A percentile compares a stretch with the other conserved stretches of the same genome.
Conservation (phyloP, 805 yeast species). For the Candida golubevii region DNA sequence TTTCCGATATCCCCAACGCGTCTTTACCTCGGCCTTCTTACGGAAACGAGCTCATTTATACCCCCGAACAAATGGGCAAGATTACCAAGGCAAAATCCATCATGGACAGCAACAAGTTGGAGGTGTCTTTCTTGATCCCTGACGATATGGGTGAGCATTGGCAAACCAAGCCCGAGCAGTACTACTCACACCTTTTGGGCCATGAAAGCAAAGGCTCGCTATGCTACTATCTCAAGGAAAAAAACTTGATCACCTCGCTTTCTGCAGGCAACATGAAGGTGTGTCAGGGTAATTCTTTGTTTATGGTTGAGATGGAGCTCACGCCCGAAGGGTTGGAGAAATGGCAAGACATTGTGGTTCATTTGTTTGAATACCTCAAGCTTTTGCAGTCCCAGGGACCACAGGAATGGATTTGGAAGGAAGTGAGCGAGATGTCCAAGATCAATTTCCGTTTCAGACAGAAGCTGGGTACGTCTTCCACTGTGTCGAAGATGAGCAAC, state of each 20-base stretch:
- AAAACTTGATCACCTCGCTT: constrained; percentile 75
- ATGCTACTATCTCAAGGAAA: constrained; percentile 58
- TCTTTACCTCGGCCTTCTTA: constrained; percentile 43
- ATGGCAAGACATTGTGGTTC: constrained; percentile 56
- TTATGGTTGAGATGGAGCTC: constrained; percentile 68
- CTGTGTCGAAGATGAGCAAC: constrained; percentile 67
- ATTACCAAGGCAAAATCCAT: constrained; percentile 72
- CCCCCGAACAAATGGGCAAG: constrained; percentile 46
- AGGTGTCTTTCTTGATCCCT: constrained; percentile 69
- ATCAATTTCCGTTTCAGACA: constrained; percentile 78
- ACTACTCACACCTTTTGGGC: constrained; percentile 79
- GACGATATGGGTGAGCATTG: constrained; percentile 59
- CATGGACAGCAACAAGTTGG: constrained; percentile 68
- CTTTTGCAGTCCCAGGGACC: constrained; percentile 56
- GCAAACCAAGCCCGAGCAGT: constrained; percentile 65
- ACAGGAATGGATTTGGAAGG: constrained; percentile 76
- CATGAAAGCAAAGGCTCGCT: constrained; percentile 91
- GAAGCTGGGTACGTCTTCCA: constrained; percentile 64
- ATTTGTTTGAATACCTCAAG: constrained; percentile 69
- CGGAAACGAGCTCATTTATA: constrained; percentile 42
- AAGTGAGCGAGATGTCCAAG: constrained; percentile 61
- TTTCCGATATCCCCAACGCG: constrained; percentile 57
- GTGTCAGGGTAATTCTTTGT: constrained; percentile 62
- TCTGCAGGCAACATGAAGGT: constrained; percentile 68
- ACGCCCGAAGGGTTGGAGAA: constrained; percentile 67